Conservation (phyloP, 1,139 yeast genomes). For the Kodamaea suecica region DNA sequence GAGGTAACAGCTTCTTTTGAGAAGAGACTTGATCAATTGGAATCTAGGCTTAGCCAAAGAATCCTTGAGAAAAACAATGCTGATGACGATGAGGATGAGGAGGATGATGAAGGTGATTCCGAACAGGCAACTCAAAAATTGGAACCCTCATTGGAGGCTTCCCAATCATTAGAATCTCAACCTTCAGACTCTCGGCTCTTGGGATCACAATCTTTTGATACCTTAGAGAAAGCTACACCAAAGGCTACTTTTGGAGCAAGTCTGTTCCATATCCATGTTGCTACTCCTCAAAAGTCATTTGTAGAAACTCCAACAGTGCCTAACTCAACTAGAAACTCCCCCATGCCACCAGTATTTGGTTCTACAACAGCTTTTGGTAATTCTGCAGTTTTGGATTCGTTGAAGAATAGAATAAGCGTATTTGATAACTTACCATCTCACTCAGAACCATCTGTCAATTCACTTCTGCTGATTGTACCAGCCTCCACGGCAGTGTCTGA, state of each 20-base stretch:
- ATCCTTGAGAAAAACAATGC: neutral
- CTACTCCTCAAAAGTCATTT: constrained; percentile 23
- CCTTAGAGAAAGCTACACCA: no score
- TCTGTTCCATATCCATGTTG: constrained; percentile 23
- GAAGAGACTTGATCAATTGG: constrained; percentile 16
- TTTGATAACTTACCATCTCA: constrained; percentile 28
- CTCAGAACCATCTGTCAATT: constrained; percentile 7
- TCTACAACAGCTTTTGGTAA: constrained; percentile 59
- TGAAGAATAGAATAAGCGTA: constrained; percentile 31
- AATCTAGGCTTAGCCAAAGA: constrained; percentile 17
- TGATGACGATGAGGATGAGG: neutral
- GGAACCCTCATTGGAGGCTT: neutral
- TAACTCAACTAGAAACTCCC: constrained; percentile 16
- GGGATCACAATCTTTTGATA: no score
- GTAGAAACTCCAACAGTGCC: constrained; percentile 12
- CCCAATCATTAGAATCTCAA: neutral
- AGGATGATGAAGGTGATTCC: constrained; percentile 2
- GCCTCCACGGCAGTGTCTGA: neutral
- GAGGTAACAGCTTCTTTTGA: constrained; percentile 3
- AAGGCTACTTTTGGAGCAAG: constrained; percentile 32
- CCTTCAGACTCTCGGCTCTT: constrained; percentile 1
- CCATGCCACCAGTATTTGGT: constrained; percentile 33
- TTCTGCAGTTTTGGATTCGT: constrained; percentile 18
- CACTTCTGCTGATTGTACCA: no score
- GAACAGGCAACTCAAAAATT: neutral